A percentile compares a stretch with the other conserved stretches of the same genome.
Conservation (phyloP, 345 rosid species). For the Rubroshorea leprosula region DNA sequence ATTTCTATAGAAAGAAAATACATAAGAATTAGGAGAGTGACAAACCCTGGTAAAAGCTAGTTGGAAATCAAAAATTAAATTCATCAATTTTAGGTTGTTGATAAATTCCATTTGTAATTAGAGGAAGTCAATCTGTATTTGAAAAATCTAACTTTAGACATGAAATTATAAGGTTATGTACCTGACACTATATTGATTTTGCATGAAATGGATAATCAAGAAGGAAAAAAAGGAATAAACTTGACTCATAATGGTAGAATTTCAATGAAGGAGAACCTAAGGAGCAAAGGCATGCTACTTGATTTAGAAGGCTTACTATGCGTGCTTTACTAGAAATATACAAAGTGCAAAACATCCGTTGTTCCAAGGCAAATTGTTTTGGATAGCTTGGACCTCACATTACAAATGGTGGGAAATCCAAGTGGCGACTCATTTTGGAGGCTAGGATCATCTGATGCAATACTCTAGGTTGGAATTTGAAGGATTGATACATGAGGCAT, state of each 20-base stretch:
- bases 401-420: too few relatives aligned
- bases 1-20: constrained; percentile 56
- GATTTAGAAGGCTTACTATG: too few relatives aligned
- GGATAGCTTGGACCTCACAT: too few relatives aligned
- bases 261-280: too few relatives aligned
- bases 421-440: too few relatives aligned
- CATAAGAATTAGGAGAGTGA: constrained; percentile 58
- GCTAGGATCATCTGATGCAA: too few relatives aligned
- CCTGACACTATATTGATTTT: constrained; percentile 57
- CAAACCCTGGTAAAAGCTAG: constrained; percentile 80
- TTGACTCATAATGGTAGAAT: constrained; percentile 65
- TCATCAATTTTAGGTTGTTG: constrained; percentile 55
- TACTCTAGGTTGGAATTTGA: too few relatives aligned
- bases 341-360: too few relatives aligned
- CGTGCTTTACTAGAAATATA: too few relatives aligned
- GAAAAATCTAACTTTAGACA: constrained; percentile 49
- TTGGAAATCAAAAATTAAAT: constrained; percentile 54
- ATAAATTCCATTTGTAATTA: constrained; percentile 48
- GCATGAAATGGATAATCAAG: constrained; percentile 77
- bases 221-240: constrained; percentile 61
- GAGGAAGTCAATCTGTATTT: constrained; percentile 54
- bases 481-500: too few relatives aligned
- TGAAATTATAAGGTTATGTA: constrained; percentile 60
- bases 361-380: too few relatives aligned
- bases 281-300: too few relatives aligned